Evolutionary conservation across 2,329 filamentous ascomycete species (phyloP).

Genomic region (Sarocladium kiliense): DNA sequence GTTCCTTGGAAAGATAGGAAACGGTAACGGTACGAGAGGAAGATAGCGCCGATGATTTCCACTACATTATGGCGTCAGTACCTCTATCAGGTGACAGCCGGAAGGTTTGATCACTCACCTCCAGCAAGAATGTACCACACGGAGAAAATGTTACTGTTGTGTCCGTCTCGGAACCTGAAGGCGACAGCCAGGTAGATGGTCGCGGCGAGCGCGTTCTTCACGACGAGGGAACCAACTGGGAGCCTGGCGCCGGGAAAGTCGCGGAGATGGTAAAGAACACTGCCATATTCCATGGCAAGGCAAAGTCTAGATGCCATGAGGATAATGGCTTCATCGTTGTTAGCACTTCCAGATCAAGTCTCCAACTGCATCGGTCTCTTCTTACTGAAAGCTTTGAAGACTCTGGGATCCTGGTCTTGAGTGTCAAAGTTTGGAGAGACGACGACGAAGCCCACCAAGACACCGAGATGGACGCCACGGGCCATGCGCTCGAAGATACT

Average conservation of each 20-base stretch:
- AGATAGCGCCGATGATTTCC: constrained; percentile 48
- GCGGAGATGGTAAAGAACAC: constrained; percentile 37
- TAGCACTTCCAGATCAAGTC: background rate
- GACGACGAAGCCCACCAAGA: constrained; percentile 61
- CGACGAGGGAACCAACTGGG: constrained; percentile 30
- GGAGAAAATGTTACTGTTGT: constrained; percentile 27
- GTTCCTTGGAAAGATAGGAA: constrained; percentile 57
- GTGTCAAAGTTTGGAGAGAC: constrained; percentile 45
- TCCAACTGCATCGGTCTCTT: too few species aligned
- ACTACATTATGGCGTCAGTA: constrained; percentile 14
- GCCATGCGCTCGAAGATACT: constrained; percentile 55
- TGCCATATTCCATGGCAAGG: constrained; percentile 49
- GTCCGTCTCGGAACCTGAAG: constrained; percentile 30
- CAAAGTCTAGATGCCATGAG: constrained; percentile 47
- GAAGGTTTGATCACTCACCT: background rate
- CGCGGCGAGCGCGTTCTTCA: constrained; percentile 28
- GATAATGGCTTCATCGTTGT: constrained; percentile 29
- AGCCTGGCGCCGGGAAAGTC: constrained; percentile 30
- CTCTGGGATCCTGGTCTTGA: constrained; percentile 27
- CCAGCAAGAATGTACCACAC: constrained; percentile 50
- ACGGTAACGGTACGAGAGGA: constrained; percentile 47
- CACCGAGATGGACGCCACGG: constrained; percentile 55
- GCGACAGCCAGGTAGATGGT: constrained; percentile 36
- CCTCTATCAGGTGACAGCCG: too few species aligned
- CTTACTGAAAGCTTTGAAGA: constrained; percentile 38